Evolutionary conservation across 2,329 filamentous ascomycete genomes (phyloP).

Genomic region (Aspergillus hiratsukae): DNA sequence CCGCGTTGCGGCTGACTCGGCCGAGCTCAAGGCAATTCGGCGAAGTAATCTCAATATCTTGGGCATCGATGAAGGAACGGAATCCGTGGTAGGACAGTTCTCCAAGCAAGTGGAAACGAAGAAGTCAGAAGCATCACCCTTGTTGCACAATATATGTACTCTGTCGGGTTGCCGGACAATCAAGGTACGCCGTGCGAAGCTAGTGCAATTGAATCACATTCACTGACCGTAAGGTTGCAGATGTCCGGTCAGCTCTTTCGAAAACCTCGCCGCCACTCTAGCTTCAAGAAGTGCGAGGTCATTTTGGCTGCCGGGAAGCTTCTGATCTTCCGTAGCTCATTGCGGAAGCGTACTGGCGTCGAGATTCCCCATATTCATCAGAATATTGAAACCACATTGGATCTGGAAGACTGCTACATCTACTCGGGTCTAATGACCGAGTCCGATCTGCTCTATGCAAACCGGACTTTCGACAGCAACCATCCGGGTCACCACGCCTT

Average conservation of each 20-base stretch:
- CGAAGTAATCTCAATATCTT: slow-evolving; percentile 55
- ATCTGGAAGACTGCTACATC: slow-evolving; percentile 61
- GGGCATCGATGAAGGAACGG: slow-evolving; percentile 61
- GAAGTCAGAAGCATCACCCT: slow-evolving; percentile 57
- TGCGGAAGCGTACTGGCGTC: slow-evolving; percentile 52
- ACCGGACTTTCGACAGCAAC: slow-evolving; percentile 61
- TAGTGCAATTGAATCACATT: background rate
- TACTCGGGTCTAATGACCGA: slow-evolving; percentile 62
- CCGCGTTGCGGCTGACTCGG: slow-evolving; percentile 53
- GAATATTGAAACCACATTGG: slow-evolving; percentile 55
- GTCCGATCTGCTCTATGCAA: slow-evolving; percentile 59
- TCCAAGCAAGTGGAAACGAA: slow-evolving; percentile 65
- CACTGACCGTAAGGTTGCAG: slow-evolving; percentile 19
- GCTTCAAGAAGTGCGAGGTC: slow-evolving; percentile 58
- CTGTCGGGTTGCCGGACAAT: slow-evolving; percentile 60
- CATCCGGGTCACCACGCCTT: slow-evolving; percentile 56
- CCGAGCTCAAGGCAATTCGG: slow-evolving; percentile 54
- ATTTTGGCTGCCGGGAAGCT: slow-evolving; percentile 58
- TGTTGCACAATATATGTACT: slow-evolving; percentile 65
- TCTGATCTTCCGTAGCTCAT: slow-evolving; percentile 57
- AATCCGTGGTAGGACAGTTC: slow-evolving; percentile 62
- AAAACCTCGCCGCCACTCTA: slow-evolving; percentile 59
- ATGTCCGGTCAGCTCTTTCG: slow-evolving; percentile 60
- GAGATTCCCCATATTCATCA: slow-evolving; percentile 59
- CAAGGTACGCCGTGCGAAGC: slow-evolving; percentile 30